Percentiles rank a stretch among this genome's conserved stretches.
phyloP scores from a whole-genome alignment of 192 early-diverging fungal species.

The Mycoemilia scoparia region DNA sequence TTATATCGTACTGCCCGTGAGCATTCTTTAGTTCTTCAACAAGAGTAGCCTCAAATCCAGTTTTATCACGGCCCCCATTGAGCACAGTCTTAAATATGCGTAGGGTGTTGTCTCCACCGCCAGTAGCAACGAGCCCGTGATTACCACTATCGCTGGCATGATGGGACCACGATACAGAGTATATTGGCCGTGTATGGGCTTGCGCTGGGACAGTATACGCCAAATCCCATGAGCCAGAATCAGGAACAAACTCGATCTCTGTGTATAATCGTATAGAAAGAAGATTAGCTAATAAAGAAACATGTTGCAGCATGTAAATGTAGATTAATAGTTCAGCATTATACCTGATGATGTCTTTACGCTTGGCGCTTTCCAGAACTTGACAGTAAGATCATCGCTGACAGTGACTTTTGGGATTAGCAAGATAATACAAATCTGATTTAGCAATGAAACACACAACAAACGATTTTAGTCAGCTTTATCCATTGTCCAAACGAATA shows the following conservation, averaged over 20 bases:
- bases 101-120: constrained; percentile 67
- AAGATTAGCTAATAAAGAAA: too few species aligned
- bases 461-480: background rate
- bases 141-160: constrained; percentile 4
- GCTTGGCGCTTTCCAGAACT: constrained; percentile 66
- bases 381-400: constrained; percentile 71
- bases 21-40: constrained; percentile 33
- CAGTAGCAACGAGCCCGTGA: constrained; percentile 55
- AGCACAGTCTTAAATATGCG: constrained; percentile 34
- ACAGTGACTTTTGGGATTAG: constrained; percentile 70
- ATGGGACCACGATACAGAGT: constrained; percentile 83
- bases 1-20: constrained; percentile 78
- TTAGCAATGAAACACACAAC: background rate
- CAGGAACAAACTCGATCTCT: too few species aligned
- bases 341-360: too few species aligned
- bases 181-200: constrained; percentile 74
- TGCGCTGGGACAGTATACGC: too few species aligned
- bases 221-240: too few species aligned
- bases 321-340: too few species aligned
- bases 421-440: background rate
- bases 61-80: background rate
- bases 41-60: constrained; percentile 9
- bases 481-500: too few species aligned
- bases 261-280: too few species aligned
- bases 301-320: too few species aligned